Percentiles rank a stretch among this genome's conserved stretches.
phyloP scores from a whole-genome alignment of 257 asterid species.

The Primulina eburnea region DNA sequence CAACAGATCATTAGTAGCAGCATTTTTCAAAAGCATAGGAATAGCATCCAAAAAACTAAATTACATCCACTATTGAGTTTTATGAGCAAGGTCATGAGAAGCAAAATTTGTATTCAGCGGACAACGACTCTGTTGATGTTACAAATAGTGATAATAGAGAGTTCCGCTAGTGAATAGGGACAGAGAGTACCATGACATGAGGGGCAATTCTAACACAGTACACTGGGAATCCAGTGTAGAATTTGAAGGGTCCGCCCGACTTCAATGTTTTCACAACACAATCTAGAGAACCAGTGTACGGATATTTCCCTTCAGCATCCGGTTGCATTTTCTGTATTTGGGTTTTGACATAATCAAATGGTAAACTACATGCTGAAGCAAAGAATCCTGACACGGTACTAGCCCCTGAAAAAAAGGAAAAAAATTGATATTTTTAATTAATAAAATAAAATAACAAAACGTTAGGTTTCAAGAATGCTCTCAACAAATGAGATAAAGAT shows the following conservation, averaged over 20 bases:
- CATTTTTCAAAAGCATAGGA: too few relatives aligned
- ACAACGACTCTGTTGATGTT: neutral
- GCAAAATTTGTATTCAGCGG: neutral
- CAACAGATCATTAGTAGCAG: too few relatives aligned
- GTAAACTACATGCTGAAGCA: conserved; percentile 94
- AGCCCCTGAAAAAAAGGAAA: conserved; percentile 51
- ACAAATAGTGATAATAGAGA: neutral
- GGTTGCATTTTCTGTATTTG: conserved; percentile 98
- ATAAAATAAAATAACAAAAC: neutral
- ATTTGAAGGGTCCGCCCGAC: conserved; percentile 77
- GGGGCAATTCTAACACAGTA: conserved; percentile 96
- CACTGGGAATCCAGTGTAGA: conserved; percentile 93
- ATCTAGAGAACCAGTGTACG: conserved; percentile 86
- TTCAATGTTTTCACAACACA: conserved; percentile 74
- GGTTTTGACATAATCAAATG: conserved; percentile 89
- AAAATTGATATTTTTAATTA: neutral
- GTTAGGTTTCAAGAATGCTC: neutral
- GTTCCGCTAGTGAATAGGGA: neutral
- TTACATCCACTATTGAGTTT: too few relatives aligned
- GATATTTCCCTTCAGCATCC: conserved; percentile 75
- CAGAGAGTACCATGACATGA: conserved; percentile 87
- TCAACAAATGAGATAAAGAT: neutral
- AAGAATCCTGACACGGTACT: conserved; percentile 85
- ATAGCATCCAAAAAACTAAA: too few relatives aligned
- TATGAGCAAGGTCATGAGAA: too few relatives aligned